A percentile compares a stretch with the other conserved stretches of the same genome.
Conservation (phyloP, 2,329 filamentous ascomycete species). For the Aspergillus glaucus region DNA sequence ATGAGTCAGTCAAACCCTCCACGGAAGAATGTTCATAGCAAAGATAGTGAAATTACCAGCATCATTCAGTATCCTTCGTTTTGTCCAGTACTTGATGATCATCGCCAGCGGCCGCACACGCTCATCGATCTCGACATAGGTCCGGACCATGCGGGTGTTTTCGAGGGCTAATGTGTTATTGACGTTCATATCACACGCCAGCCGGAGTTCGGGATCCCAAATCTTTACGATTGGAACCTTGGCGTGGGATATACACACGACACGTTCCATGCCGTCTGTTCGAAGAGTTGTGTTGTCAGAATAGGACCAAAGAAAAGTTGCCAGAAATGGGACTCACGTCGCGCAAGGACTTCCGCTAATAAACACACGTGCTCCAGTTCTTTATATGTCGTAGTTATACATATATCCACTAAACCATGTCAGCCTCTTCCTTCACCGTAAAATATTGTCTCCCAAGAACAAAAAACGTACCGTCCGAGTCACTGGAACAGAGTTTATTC, state of each 20-base stretch:
- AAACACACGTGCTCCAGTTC: conserved; percentile 84
- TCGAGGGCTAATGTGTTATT: conserved; percentile 93
- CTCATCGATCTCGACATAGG: conserved; percentile 88
- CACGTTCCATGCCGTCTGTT: conserved; percentile 88
- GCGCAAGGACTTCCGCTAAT: conserved; percentile 77
- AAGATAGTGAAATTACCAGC: conserved; percentile 60
- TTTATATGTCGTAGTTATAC: conserved; percentile 87
- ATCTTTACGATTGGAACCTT: conserved; percentile 99
- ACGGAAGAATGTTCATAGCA: background rate
- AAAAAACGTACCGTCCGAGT: conserved; percentile 73
- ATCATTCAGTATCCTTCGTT: conserved; percentile 86
- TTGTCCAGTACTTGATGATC: conserved; percentile 97
- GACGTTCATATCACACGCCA: conserved; percentile 97
- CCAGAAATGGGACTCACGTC: conserved; percentile 57
- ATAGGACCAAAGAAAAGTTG: background rate
- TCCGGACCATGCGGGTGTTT: conserved; percentile 96
- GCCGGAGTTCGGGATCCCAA: conserved; percentile 85
- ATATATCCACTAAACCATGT: conserved; percentile 72
- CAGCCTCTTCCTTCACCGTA: background rate
- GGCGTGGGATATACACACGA: conserved; percentile 87
- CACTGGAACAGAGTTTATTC: conserved; percentile 87
- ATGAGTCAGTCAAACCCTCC: conserved; percentile 12
- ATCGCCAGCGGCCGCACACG: conserved; percentile 88
- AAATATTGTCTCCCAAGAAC: background rate
- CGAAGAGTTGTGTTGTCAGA: conserved; percentile 7